Conservation (phyloP, 2,329 filamentous ascomycete genomes). For the Fusarium abutilonis region DNA sequence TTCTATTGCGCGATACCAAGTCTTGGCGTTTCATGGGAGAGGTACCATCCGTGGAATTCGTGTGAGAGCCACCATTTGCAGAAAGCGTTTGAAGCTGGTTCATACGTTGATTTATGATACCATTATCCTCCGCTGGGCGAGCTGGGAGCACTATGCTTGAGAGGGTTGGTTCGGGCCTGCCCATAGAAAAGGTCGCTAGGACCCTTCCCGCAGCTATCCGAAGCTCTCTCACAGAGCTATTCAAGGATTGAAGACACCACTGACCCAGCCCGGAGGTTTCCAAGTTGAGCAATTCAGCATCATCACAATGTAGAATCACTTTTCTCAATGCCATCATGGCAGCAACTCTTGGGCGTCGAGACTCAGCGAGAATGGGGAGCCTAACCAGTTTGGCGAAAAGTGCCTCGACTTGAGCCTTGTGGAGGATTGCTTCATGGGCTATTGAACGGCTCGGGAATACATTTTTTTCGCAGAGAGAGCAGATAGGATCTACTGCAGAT, state of each 20-base stretch:
- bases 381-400: constrained; percentile 60
- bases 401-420: constrained; percentile 53
- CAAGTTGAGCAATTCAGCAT: constrained; percentile 70
- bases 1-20: constrained; percentile 61
- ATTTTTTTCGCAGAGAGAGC: constrained; percentile 44
- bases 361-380: constrained; percentile 59
- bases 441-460: constrained; percentile 1
- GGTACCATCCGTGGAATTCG: constrained; percentile 18
- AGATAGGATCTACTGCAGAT: constrained; percentile 17
- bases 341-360: constrained; percentile 70
- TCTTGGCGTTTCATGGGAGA: constrained; percentile 38
- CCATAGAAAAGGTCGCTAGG: constrained; percentile 70
- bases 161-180: constrained; percentile 27
- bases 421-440: constrained; percentile 14
- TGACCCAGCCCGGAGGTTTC: constrained; percentile 75
- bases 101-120: constrained; percentile 11
- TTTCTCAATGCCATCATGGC: constrained; percentile 78
- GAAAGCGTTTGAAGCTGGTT: constrained; percentile 7
- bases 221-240: constrained; percentile 85
- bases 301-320: constrained; percentile 72
- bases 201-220: constrained; percentile 80
- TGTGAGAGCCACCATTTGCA: not conserved
- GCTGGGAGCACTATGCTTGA: constrained; percentile 21
- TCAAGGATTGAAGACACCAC: constrained; percentile 82
- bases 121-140: constrained; percentile 10